Conservation (phyloP, 2,329 filamentous ascomycete species). For the Xylariomycetidae sp. region DNA sequence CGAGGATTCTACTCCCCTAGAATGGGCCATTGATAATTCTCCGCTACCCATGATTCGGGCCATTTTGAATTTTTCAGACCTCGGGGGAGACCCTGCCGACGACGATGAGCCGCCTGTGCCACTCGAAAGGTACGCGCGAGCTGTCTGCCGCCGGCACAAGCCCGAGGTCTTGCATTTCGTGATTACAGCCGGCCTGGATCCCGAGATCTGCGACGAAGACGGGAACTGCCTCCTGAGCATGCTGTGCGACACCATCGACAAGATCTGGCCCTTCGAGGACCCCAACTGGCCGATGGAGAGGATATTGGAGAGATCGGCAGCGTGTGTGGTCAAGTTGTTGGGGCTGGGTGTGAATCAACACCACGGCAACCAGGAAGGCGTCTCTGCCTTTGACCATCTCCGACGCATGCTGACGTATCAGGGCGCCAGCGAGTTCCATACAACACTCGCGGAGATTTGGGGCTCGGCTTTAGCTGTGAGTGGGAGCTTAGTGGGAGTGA, state of each 20-base stretch:
- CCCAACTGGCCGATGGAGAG: constrained; percentile 4
- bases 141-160: constrained; percentile 12
- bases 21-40: constrained; percentile 14
- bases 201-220: constrained; percentile 6
- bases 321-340: constrained; percentile 8
- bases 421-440: constrained; percentile 8
- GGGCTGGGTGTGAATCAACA: constrained; percentile 1
- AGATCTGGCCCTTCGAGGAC: constrained; percentile 3
- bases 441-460: too few relatives aligned
- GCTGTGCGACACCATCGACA: constrained; percentile 13
- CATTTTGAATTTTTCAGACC: constrained; percentile 1
- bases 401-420: constrained; percentile 9
- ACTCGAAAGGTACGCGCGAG: constrained; percentile 9
- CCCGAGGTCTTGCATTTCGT: constrained; percentile 7
- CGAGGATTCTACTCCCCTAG: constrained; percentile 13
- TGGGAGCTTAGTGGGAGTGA: too few relatives aligned
- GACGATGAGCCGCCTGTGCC: not conserved
- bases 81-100: not conserved
- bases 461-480: too few relatives aligned
- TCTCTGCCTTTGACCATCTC: constrained; percentile 10
- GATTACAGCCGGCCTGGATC: constrained; percentile 5
- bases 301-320: constrained; percentile 7
- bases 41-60: constrained; percentile 1
- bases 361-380: constrained; percentile 8
- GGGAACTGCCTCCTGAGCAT: constrained; percentile 16